Evolutionary conservation across 1,284 basidiomycete genomes (phyloP).

Genomic region (Moniliella sp.): DNA sequence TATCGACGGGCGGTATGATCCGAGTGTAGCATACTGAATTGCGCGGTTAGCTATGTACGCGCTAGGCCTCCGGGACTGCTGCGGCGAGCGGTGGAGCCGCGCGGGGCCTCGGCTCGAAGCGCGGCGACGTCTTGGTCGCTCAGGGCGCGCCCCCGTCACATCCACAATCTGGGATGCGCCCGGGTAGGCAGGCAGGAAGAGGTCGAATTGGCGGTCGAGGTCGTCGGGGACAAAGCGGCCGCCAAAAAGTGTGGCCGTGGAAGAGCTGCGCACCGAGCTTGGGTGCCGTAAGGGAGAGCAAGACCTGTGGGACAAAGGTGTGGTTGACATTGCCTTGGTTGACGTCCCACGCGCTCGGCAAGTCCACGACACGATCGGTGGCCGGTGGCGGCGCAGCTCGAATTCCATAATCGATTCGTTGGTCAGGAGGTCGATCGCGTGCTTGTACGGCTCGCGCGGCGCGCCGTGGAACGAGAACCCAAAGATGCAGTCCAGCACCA

Average conservation of each 20-base stretch:
- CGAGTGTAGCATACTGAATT: too few relatives aligned
- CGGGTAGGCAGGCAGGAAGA: slow-evolving; percentile 8
- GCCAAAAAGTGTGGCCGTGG: slow-evolving; percentile 68
- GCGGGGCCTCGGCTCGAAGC: too few relatives aligned
- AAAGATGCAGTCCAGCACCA: slow-evolving; percentile 83
- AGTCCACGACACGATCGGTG: slow-evolving; percentile 47
- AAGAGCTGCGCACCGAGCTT: slow-evolving; percentile 63
- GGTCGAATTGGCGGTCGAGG: slow-evolving; percentile 12
- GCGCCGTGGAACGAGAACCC: slow-evolving; percentile 71
- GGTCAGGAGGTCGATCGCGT: slow-evolving; percentile 47
- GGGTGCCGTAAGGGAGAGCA: slow-evolving; percentile 77
- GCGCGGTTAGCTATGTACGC: too few relatives aligned
- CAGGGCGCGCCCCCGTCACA: slow-evolving; percentile 16
- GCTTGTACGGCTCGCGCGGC: slow-evolving; percentile 64
- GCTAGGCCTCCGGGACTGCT: too few relatives aligned
- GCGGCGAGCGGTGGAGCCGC: too few relatives aligned
- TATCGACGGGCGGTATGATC: too few relatives aligned
- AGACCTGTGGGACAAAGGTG: slow-evolving; percentile 51
- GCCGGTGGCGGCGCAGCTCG: slow-evolving; percentile 5
- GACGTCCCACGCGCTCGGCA: slow-evolving; percentile 87
- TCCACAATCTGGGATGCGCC: slow-evolving; percentile 23
- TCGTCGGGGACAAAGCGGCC: slow-evolving; percentile 54
- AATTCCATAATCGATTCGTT: slow-evolving; percentile 22
- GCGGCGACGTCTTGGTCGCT: too few relatives aligned
- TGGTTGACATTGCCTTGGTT: slow-evolving; percentile 46